Evolutionary conservation across 2,329 filamentous ascomycete species (phyloP).

Genomic region (Penicillium psychrosexuale): DNA sequence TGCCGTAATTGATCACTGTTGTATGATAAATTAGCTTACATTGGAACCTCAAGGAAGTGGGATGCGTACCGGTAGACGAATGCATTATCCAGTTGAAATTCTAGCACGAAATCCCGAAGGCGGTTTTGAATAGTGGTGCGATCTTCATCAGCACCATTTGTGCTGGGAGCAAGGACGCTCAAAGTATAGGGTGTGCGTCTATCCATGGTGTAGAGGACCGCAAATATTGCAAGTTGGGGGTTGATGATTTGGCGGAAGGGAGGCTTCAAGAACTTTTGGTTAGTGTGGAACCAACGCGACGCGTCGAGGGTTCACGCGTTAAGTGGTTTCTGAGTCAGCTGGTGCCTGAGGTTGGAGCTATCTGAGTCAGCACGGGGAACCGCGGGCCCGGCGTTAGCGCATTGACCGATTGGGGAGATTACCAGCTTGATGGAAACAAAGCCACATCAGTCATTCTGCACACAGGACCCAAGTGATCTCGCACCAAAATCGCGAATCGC

Average conservation of each 20-base stretch:
- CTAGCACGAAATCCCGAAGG: slow-evolving; percentile 85
- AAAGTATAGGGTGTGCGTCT: slow-evolving; percentile 81
- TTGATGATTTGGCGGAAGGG: slow-evolving; percentile 17
- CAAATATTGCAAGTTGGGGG: slow-evolving; percentile 20
- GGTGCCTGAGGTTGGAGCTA: not conserved
- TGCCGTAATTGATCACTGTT: slow-evolving; percentile 87
- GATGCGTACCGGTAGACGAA: slow-evolving; percentile 80
- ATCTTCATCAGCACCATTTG: slow-evolving; percentile 65
- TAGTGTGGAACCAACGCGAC: slow-evolving; percentile 34
- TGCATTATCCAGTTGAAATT: slow-evolving; percentile 88
- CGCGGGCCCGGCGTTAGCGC: slow-evolving; percentile 15
- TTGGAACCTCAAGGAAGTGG: slow-evolving; percentile 2
- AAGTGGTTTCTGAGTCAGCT: slow-evolving; percentile 35
- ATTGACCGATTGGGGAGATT: slow-evolving; percentile 31
- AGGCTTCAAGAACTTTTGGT: slow-evolving; percentile 27
- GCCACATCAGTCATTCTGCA: slow-evolving; percentile 22
- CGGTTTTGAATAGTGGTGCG: slow-evolving; percentile 71
- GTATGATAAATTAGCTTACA: slow-evolving; percentile 1
- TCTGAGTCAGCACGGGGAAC: slow-evolving; percentile 13
- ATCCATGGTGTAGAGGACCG: slow-evolving; percentile 61
- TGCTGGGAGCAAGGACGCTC: slow-evolving; percentile 70
- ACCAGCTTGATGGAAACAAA: slow-evolving; percentile 19
- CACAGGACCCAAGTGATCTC: not conserved
- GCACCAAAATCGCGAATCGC: not conserved
- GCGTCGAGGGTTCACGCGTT: slow-evolving; percentile 37